A percentile compares a stretch with the other conserved stretches of the same genome.
Conservation (phyloP, 768 basidiomycete genomes). For the Tylopilus rubrobrunneus region DNA sequence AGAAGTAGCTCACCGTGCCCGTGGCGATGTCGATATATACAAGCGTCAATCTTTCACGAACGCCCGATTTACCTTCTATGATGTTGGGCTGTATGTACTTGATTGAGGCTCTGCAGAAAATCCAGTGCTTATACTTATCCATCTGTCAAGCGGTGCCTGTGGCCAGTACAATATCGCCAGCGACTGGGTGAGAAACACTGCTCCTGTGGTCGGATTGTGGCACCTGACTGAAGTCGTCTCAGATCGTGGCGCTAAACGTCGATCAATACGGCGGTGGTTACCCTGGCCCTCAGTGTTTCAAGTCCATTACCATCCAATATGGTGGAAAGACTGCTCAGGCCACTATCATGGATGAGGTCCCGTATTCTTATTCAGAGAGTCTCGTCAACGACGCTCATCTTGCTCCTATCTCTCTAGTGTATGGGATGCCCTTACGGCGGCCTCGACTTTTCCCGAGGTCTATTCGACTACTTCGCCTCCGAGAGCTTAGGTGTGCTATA, state of each 20-base stretch:
- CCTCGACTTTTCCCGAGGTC: conserved; percentile 63
- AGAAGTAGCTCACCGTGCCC: conserved; percentile 44
- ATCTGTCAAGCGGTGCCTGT: conserved; percentile 50
- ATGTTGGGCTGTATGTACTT: conserved; percentile 45
- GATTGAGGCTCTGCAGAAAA: neutral
- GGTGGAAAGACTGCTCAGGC: conserved; percentile 58
- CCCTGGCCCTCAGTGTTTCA: conserved; percentile 63
- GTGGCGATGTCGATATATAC: conserved; percentile 37
- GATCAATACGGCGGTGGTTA: conserved; percentile 56
- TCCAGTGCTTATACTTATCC: conserved; percentile 3
- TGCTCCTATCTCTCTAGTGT: conserved; percentile 39
- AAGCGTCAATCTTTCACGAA: conserved; percentile 33
- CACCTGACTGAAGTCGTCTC: conserved; percentile 1
- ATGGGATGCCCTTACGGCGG: conserved; percentile 61
- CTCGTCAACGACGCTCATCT: conserved; percentile 1
- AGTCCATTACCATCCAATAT: conserved; percentile 56
- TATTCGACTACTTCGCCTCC: conserved; percentile 60
- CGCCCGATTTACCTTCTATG: conserved; percentile 54
- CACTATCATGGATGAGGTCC: conserved; percentile 59
- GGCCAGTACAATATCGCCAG: conserved; percentile 36
- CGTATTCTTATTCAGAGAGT: conserved; percentile 1
- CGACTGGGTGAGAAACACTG: conserved; percentile 42
- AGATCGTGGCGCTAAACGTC: conserved; percentile 55
- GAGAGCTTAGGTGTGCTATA: conserved; percentile 50
- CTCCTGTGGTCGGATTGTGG: neutral